Conservation (phyloP, 2,329 filamentous ascomycete species). For the Trichoderma atrobrunneum region DNA sequence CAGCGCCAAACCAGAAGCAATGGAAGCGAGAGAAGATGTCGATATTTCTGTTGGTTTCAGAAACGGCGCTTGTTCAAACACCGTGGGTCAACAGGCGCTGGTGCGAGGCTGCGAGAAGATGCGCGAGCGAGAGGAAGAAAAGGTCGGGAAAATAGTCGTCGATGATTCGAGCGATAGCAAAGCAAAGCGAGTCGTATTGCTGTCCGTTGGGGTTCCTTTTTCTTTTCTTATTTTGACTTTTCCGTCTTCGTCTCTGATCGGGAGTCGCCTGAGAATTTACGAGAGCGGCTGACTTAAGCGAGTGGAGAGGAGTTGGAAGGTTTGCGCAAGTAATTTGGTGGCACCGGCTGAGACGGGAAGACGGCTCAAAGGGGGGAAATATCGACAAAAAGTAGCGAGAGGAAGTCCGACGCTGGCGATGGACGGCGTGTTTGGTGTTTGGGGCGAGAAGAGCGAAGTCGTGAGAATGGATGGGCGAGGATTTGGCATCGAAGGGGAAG, state of each 20-base stretch:
- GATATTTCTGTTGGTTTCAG: constrained; percentile 3
- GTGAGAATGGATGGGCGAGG: neutral
- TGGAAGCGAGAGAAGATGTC: neutral
- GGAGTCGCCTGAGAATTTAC: neutral
- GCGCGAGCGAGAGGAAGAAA: neutral
- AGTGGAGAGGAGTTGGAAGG: neutral
- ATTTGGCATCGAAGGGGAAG: neutral
- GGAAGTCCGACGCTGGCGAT: constrained; percentile 10
- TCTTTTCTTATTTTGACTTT: neutral
- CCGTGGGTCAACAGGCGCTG: neutral
- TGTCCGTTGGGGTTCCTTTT: neutral
- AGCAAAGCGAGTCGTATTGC: neutral
- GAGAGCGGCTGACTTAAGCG: neutral
- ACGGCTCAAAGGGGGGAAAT: neutral
- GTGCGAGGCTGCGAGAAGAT: neutral
- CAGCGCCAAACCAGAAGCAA: constrained; percentile 12
- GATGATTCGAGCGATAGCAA: neutral
- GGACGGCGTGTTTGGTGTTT: constrained; percentile 15
- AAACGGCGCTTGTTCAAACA: constrained; percentile 6
- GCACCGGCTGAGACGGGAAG: neutral
- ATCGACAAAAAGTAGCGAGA: constrained; percentile 6
- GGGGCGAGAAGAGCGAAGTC: neutral
- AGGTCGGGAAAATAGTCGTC: neutral
- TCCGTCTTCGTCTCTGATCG: neutral
- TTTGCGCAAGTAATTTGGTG: neutral